phyloP scores from a whole-genome alignment of 2,329 filamentous ascomycete genomes.

The Aspergillus glaucus region DNA sequence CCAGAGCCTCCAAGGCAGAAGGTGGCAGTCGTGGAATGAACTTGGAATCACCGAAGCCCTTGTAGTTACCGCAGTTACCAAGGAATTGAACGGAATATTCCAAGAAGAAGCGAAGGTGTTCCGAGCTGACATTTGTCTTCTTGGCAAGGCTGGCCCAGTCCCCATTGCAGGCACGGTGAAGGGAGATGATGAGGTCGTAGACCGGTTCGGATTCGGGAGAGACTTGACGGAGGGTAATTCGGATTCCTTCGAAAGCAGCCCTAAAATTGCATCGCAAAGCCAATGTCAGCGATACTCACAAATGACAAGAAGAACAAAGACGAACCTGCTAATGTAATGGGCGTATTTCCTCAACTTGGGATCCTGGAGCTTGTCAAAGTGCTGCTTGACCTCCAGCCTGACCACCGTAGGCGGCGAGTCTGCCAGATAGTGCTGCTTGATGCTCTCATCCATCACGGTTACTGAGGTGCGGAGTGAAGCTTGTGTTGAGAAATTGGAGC shows the following conservation, averaged over 20 bases:
- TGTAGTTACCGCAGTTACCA: slow-evolving; percentile 78
- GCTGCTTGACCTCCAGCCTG: slow-evolving; percentile 80
- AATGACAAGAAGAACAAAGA: slow-evolving; percentile 2
- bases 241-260: slow-evolving; percentile 68
- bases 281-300: neutral
- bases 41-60: slow-evolving; percentile 79
- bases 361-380: slow-evolving; percentile 63
- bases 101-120: slow-evolving; percentile 62
- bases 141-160: slow-evolving; percentile 64
- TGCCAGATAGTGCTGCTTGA: slow-evolving; percentile 67
- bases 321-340: slow-evolving; percentile 70
- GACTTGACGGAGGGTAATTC: slow-evolving; percentile 72
- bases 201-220: slow-evolving; percentile 76
- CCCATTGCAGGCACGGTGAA: slow-evolving; percentile 61
- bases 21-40: slow-evolving; percentile 68
- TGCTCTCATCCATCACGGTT: slow-evolving; percentile 33
- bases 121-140: slow-evolving; percentile 58
- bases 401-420: slow-evolving; percentile 87
- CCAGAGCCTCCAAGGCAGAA: slow-evolving; percentile 59
- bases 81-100: slow-evolving; percentile 74
- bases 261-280: slow-evolving; percentile 35
- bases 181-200: slow-evolving; percentile 70
- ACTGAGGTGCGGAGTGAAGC: slow-evolving; percentile 6
- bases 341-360: slow-evolving; percentile 77
- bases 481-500: slow-evolving; percentile 8